Evolutionary conservation across 2,329 filamentous ascomycete species (phyloP).

Genomic region (Scolecobasidium constrictum): DNA sequence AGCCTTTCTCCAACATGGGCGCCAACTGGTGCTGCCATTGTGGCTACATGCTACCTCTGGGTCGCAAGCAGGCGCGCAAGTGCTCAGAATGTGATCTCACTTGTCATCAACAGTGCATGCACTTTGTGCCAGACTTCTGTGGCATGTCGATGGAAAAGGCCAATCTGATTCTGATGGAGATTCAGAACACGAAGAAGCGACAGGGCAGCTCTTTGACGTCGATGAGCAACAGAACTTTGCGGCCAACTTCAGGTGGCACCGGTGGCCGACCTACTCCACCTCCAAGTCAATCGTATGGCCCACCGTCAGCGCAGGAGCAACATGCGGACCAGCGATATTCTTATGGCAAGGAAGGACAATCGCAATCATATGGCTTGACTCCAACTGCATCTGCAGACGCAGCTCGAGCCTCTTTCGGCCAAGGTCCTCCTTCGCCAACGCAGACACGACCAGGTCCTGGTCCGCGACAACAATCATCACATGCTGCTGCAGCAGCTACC

Average conservation of each 20-base stretch:
- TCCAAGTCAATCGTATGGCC: constrained; percentile 22
- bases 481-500: constrained; percentile 14
- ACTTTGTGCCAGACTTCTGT: constrained; percentile 96
- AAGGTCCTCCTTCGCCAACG: constrained; percentile 12
- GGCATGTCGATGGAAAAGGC: constrained; percentile 98
- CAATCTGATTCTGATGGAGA: constrained; percentile 83
- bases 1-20: constrained; percentile 92
- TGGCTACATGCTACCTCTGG: constrained; percentile 88
- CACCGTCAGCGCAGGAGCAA: constrained; percentile 25
- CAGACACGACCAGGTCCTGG: constrained; percentile 2
- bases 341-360: constrained; percentile 33
- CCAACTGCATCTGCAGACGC: constrained; percentile 33
- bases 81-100: constrained; percentile 92
- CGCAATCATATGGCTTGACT: constrained; percentile 24
- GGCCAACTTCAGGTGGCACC: constrained; percentile 30
- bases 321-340: constrained; percentile 32
- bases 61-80: constrained; percentile 88
- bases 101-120: constrained; percentile 81
- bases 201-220: constrained; percentile 38
- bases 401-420: constrained; percentile 32
- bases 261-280: constrained; percentile 32
- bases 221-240: constrained; percentile 57
- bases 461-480: constrained; percentile 11
- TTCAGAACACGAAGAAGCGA: constrained; percentile 67
- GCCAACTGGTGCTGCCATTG: constrained; percentile 99